Base-by-base conservation (phyloP, 1,139 yeast genomes). In the Magnusiomyces fungicola region DNA sequence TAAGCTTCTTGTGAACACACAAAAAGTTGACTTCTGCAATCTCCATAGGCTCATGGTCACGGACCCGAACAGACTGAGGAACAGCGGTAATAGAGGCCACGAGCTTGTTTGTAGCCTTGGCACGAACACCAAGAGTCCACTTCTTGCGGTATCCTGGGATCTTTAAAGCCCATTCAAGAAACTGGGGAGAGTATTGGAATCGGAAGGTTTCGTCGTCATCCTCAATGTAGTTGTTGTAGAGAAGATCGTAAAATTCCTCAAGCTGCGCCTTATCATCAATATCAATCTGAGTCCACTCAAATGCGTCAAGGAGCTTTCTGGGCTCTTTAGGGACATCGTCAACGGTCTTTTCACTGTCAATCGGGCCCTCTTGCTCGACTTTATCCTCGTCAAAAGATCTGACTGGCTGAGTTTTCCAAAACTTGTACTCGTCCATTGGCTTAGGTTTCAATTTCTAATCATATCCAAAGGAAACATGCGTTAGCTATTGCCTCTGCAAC, bases 321-420 rank as follows among this genome's bases (percentile, higher is more conserved):
- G 97, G 95, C 14, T 71, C 69, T 45, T 73, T 76, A 3, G 90
- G 79, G 30, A 92, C 78, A 53, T 89, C 90, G 2, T 68, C 84
- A 1, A 90, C 81, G 0, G 80, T 79, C 63, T 86, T 86, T 38
- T 61, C 56, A 4, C 36, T n/a, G 57, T 89, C 95, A 58, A 92
- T 88, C 18, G 96, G 95, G 0, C 97, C 97, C 61, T 89, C 96
- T 19, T 71, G 61, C 12, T 71, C 75, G 45, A 86, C 73, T 49
- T 71, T 64, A 60, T 82, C 92, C 62, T 84, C 65, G 37, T 58
- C 85, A 55, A 89, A 81, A 25, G 75, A 73, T 3, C 90, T 78
- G 19, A 94, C 98, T 0, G 98, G 98, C 67, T 92, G 99, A 6
- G 98, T 94, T 63, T 85, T 86, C 99, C 99, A 92, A 69, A 92